A percentile compares a stretch with the other conserved stretches of the same genome.
phyloP scores from a whole-genome alignment of 1,139 yeast genomes.

The Suhomyces bribrorum region DNA sequence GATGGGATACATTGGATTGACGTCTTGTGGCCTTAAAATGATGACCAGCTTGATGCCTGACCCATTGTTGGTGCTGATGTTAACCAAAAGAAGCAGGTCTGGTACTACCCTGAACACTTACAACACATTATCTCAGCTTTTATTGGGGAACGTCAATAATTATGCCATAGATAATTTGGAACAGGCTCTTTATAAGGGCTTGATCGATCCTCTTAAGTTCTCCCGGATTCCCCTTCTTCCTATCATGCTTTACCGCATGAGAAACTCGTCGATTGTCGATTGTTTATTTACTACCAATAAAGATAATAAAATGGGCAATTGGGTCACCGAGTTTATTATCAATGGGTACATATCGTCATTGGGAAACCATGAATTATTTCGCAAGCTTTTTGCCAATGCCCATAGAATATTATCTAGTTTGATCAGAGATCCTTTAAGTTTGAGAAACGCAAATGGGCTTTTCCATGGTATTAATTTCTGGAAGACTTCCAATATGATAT shows the following conservation, averaged over 20 bases:
- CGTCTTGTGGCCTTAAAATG: constrained; percentile 43
- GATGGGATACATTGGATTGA: constrained; percentile 44
- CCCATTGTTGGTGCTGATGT: constrained; percentile 32
- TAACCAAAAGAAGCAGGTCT: constrained; percentile 20
- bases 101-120: constrained; percentile 5
- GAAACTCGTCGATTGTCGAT: constrained; percentile 36
- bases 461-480: constrained; percentile 31
- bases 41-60: constrained; percentile 42
- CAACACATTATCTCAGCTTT: constrained; percentile 20
- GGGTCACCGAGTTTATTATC: constrained; percentile 39
- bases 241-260: constrained; percentile 40
- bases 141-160: constrained; percentile 21
- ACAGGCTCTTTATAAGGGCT: constrained; percentile 35
- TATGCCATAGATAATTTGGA: constrained; percentile 35
- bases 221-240: constrained; percentile 46
- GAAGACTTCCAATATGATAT: constrained; percentile 35
- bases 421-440: constrained; percentile 4
- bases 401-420: neutral
- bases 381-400: constrained; percentile 20
- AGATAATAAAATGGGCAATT: constrained; percentile 19
- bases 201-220: constrained; percentile 43
- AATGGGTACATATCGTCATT: constrained; percentile 41
- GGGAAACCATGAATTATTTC: constrained; percentile 38
- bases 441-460: constrained; percentile 1
- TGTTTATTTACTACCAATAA: constrained; percentile 25